Conservation (phyloP, 495 filamentous ascomycete genomes). For the Penicillium pulvis region DNA sequence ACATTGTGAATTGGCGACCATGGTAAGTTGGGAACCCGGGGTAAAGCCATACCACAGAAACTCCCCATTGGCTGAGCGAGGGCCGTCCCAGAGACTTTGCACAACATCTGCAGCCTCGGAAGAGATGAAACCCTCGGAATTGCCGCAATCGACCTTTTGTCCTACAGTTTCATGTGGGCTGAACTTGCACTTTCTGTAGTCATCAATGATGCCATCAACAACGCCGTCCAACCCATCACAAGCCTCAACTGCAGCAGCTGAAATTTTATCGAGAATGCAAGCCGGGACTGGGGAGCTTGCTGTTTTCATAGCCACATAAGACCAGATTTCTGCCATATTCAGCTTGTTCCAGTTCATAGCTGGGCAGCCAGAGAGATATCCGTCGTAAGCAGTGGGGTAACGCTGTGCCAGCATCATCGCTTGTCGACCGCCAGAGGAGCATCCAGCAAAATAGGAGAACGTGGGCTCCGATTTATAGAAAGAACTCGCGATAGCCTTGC, state of each 20-base stretch:
- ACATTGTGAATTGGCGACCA: neutral
- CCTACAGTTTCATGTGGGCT: neutral
- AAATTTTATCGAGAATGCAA: conserved; percentile 1
- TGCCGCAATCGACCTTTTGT: neutral
- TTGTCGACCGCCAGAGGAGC: conserved; percentile 7
- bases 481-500: neutral
- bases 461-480: neutral
- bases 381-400: conserved; percentile 7
- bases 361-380: neutral
- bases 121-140: neutral
- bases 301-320: neutral
- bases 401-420: conserved; percentile 5
- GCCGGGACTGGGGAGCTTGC: neutral
- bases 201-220: neutral
- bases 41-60: neutral
- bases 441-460: conserved; percentile 1
- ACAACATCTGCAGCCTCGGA: neutral
- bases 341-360: conserved; percentile 1
- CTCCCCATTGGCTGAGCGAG: neutral
- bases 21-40: neutral
- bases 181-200: neutral
- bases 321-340: neutral
- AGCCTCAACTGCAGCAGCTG: neutral
- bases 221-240: neutral
- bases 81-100: neutral